phyloP scores from a whole-genome alignment of 805 yeast genomes.

The Schizosaccharomyces pombe region DNA sequence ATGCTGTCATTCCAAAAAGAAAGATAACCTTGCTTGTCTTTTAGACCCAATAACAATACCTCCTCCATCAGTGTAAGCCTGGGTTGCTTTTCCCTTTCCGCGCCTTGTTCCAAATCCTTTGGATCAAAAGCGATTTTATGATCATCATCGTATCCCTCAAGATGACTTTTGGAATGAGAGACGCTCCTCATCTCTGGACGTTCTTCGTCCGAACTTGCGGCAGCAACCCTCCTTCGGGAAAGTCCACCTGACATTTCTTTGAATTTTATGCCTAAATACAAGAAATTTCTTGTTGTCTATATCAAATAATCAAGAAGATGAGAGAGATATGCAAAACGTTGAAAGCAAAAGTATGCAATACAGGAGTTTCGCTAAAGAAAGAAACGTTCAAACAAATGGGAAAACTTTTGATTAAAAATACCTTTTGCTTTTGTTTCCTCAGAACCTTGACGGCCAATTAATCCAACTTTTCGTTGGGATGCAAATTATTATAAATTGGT shows the following conservation, averaged over 20 bases:
- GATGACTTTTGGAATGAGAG: background rate
- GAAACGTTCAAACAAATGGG: too few relatives aligned
- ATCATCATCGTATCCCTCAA: constrained; percentile 13
- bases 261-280: too few relatives aligned
- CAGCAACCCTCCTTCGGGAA: constrained; percentile 4
- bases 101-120: constrained; percentile 28
- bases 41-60: constrained; percentile 73
- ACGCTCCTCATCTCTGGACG: background rate
- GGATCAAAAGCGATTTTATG: constrained; percentile 71
- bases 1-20: constrained; percentile 97
- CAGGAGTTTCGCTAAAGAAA: too few relatives aligned
- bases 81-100: constrained; percentile 32
- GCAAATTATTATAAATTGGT: too few relatives aligned
- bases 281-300: too few relatives aligned
- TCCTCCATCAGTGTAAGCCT: constrained; percentile 86
- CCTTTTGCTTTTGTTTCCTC: too few relatives aligned
- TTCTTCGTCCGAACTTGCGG: background rate
- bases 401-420: too few relatives aligned
- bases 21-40: constrained; percentile 79
- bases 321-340: too few relatives aligned
- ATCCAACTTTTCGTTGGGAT: too few relatives aligned
- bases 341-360: too few relatives aligned
- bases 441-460: too few relatives aligned
- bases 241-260: constrained; percentile 3
- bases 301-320: too few relatives aligned